Base-by-base conservation (phyloP, 2,329 filamentous ascomycete genomes). In the Plectosphaerella sp. region DNA sequence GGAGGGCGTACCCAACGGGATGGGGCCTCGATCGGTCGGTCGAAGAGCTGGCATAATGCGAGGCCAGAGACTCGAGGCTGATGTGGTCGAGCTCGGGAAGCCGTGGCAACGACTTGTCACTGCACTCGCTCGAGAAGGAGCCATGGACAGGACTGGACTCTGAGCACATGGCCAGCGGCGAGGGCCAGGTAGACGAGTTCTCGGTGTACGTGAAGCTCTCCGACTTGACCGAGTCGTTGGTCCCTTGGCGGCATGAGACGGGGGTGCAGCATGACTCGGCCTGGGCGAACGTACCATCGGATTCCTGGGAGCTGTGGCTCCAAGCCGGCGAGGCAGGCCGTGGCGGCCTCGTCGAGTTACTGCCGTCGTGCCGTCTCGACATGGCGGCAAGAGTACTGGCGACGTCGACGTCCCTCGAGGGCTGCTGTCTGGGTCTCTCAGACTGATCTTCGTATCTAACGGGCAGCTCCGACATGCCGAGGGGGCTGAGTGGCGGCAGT, bases 21-120 rank as follows among this genome's bases (percentile, higher is more conserved):
- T 15, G 45, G 47, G 35, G 7, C 5, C 35, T 18, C 18, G 47
- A 41, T 22, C 37, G 12, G 20, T 48, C 36, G 47, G 35, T 20
- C 33, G 22, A 37, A 12, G 25, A 35, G 25, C 43, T 46, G 18
- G 49, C 42, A 10, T 47, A 47, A 22, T 51, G 49, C 4, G 54
- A 54, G 48, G 45, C 43, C 47, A 54, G 39, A 28, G 52, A 50
- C 24, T 58, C 54, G 46, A 54, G 42, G 18, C 41, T 51, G 12
- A 47, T 57, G 11, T 54, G 48, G 20, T 58, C 56, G 35, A 58
- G 52, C 39, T 56, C 56, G 12, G 52, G 52, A 20, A 58, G 52
- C 11, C 56, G 52, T 16, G 56, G 56, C n/a, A 58, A 52, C 16
- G 54, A 46, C 8, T 51, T 47, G 50, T 51, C 46, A 28, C 45